Evolutionary conservation across 306 rosid species (phyloP).

Genomic region (Urtica urens): DNA sequence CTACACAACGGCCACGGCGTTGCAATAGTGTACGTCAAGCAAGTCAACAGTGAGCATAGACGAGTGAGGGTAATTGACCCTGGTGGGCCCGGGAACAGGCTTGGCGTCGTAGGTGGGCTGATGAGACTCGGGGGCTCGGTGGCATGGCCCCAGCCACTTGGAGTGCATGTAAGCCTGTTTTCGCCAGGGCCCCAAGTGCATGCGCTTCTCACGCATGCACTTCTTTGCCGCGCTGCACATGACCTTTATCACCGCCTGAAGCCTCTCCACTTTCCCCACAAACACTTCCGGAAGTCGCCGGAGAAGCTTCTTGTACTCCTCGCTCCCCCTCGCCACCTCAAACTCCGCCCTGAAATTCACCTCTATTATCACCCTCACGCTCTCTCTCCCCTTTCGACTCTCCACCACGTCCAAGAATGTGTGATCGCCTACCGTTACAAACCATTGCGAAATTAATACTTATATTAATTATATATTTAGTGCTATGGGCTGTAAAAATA

Average conservation of each 20-base stretch:
- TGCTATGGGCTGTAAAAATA: too few relatives aligned
- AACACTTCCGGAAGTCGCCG: slow-evolving; percentile 55
- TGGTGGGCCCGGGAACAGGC: slow-evolving; percentile 21
- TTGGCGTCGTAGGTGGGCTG: slow-evolving; percentile 54
- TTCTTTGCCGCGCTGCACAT: slow-evolving; percentile 61
- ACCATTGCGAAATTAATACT: not conserved
- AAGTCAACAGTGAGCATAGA: slow-evolving; percentile 74
- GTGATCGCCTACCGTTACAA: slow-evolving; percentile 46
- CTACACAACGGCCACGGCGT: slow-evolving; percentile 44
- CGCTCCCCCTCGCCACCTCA: slow-evolving; percentile 53
- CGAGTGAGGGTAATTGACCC: too few relatives aligned
- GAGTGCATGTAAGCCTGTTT: slow-evolving; percentile 74
- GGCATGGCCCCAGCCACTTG: slow-evolving; percentile 80
- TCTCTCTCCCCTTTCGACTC: slow-evolving; percentile 37
- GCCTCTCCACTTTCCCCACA: slow-evolving; percentile 67
- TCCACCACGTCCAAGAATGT: slow-evolving; percentile 55
- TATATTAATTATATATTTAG: not conserved
- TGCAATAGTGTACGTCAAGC: slow-evolving; percentile 25
- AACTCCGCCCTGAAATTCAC: slow-evolving; percentile 62
- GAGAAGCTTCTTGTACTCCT: slow-evolving; percentile 46
- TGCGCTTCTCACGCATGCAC: slow-evolving; percentile 76
- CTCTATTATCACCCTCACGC: slow-evolving; percentile 59
- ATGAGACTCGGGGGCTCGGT: too few relatives aligned
- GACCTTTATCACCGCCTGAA: slow-evolving; percentile 37
- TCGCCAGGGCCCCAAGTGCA: slow-evolving; percentile 96